Evolutionary conservation across 306 rosid genomes (phyloP).

Genomic region (Luffa acutangula): DNA sequence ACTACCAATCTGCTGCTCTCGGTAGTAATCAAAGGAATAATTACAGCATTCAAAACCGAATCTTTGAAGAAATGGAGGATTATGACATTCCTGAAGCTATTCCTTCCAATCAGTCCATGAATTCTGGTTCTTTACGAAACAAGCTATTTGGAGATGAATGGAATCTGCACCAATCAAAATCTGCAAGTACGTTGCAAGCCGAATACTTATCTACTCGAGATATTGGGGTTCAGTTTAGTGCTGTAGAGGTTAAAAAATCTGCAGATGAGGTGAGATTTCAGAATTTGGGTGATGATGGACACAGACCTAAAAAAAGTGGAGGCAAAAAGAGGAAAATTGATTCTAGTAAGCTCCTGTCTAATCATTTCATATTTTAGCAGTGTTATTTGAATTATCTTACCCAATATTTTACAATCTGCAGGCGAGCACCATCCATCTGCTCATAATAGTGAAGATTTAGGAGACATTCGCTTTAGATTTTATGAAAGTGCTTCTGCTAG

Average conservation of each 20-base stretch:
- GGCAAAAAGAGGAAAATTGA: slow-evolving; percentile 68
- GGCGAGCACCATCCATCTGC: slow-evolving; percentile 52
- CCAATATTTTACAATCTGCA: slow-evolving; percentile 27
- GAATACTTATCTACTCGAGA: slow-evolving; percentile 40
- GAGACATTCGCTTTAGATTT: slow-evolving; percentile 67
- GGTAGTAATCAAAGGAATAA: slow-evolving; percentile 32
- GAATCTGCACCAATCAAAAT: slow-evolving; percentile 31
- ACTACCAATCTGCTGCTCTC: slow-evolving; percentile 39
- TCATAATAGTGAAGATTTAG: slow-evolving; percentile 46
- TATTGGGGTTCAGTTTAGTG: slow-evolving; percentile 61
- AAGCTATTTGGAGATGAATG: slow-evolving; percentile 54
- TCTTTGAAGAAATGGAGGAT: slow-evolving; percentile 81
- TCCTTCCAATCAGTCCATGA: slow-evolving; percentile 20
- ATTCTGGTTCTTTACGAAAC: slow-evolving; percentile 32
- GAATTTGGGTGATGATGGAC: slow-evolving; percentile 31
- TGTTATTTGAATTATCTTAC: slow-evolving; percentile 7
- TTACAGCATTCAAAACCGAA: slow-evolving; percentile 27
- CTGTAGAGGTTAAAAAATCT: slow-evolving; percentile 55
- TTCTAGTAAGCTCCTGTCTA: slow-evolving; percentile 26
- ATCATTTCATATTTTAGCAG: not conserved
- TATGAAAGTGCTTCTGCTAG: slow-evolving; percentile 97
- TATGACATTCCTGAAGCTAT: slow-evolving; percentile 44
- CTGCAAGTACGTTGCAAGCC: slow-evolving; percentile 21
- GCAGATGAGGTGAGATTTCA: slow-evolving; percentile 48
- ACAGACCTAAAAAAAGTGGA: slow-evolving; percentile 29